Base-by-base conservation (phyloP, 768 basidiomycete species). In the Leccinum pellstonianum region DNA sequence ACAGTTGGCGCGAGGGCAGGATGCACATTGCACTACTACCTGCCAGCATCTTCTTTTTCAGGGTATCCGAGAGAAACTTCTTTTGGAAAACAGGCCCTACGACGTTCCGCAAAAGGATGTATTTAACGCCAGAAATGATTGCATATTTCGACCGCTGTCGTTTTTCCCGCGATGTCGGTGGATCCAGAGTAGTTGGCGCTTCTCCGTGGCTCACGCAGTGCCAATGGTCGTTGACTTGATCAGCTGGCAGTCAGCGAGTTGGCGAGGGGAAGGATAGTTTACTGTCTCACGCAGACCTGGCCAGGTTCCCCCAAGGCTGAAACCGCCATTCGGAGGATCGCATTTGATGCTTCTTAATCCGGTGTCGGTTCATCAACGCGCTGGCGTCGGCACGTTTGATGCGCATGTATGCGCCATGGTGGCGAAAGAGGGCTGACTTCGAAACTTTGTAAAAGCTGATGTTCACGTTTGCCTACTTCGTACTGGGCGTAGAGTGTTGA, bases 101-200 rank as follows among this genome's bases (percentile, higher is more conserved):
- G 37, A 49, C n/a, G 21, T 48, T 35, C 41, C 25, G 4, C 49
- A 53, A 52, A 56, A 56, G 63, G 21, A 31, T 10, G 21, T 8
- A 17, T 19, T 33, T 38, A 31, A 38, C n/a, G 33, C 35, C 49
- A 46, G 55, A 15, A 5, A 49, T 38, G 27, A 21, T 38, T 14
- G 60, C 29, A 38, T 23, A 47, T 33, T 53, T 46, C 53, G 43
- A 27, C 56, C 23, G 9, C 55, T 50, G 52, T 51, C 56, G 15
- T 27, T 27, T 31, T 55, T 56, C 14, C 51, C 21, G 53, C 38
- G 48, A 64, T 31, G 51, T 54, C 14, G 51, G 55, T 46, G 57
- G 38, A 59, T 62, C 57, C 21, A 23, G 23, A 25, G 23, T 46
- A 12, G 11, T 57, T 11, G 29, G 49, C 31, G 15, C 25, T 54